These are phyloP conservation scores for Globisporangium abappressorium DNA, from an alignment of 352 stramenopile genomes.

Conservation along the genomic window DNA sequence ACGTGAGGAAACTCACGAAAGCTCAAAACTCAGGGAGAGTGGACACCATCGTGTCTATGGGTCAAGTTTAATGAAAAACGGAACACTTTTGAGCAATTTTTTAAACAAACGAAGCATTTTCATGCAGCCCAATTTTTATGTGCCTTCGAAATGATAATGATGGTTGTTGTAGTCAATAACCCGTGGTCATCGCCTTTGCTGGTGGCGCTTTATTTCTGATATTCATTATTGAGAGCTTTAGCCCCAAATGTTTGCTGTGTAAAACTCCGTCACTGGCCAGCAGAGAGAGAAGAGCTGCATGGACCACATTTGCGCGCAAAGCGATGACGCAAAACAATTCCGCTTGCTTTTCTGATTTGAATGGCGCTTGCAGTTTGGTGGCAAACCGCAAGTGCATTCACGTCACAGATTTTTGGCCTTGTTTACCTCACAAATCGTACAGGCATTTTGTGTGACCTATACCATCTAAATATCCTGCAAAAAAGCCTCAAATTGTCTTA, in stretches of 20 bases:
- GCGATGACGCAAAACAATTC: conserved; percentile 2
- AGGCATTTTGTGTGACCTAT: not conserved
- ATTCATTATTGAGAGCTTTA: not conserved
- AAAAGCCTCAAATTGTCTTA: not conserved
- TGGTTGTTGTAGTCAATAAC: not conserved
- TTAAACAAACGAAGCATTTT: not conserved
- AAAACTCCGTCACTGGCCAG: not conserved
- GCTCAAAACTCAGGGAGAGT: too few species aligned
- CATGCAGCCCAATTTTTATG: not conserved
- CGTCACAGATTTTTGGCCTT: not conserved
- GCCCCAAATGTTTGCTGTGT: not conserved
- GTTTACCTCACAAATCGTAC: too few species aligned
- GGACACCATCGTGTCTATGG: not conserved
- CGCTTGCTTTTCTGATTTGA: conserved; percentile 2
- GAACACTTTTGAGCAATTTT: too few species aligned
- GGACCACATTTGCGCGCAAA: not conserved
- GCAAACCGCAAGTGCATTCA: not conserved
- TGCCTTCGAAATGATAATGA: too few species aligned
- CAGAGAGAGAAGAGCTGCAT: not conserved
- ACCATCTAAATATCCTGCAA: not conserved
- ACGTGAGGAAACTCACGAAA: too few species aligned
- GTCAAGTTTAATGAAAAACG: not conserved
- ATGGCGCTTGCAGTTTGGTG: not conserved
- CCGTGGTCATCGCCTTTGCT: not conserved
- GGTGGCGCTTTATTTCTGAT: not conserved